Percentiles rank a stretch among this genome's conserved stretches.
Conservation (phyloP, 1,139 yeast genomes). For the Blastobotrys ciferrii region DNA sequence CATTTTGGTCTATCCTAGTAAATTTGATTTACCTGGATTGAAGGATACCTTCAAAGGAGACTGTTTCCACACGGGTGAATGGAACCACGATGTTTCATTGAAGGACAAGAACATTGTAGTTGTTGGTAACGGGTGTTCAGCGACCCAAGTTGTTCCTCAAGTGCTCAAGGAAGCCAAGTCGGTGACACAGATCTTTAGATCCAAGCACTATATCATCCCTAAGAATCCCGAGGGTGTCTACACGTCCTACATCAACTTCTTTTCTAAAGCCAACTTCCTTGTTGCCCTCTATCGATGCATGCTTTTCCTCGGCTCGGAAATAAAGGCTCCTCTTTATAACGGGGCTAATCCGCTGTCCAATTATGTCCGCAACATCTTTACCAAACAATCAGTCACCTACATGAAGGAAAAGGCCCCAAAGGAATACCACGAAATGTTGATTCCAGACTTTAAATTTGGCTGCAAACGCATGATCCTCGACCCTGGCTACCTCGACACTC, state of each 20-base stretch:
- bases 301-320: constrained; percentile 10
- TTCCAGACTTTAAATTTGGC: constrained; percentile 30
- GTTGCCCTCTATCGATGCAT: constrained; percentile 11
- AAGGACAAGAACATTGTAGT: constrained; percentile 30
- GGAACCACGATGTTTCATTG: constrained; percentile 27
- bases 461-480: constrained; percentile 33
- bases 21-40: constrained; percentile 29
- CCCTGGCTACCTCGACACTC: constrained; percentile 27
- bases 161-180: constrained; percentile 19
- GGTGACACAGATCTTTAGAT: constrained; percentile 24
- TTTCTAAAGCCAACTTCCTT: constrained; percentile 16
- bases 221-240: constrained; percentile 7
- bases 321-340: constrained; percentile 16
- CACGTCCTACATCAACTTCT: constrained; percentile 5
- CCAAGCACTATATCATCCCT: constrained; percentile 23
- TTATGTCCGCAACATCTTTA: constrained; percentile 6
- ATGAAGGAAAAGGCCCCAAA: constrained; percentile 22
- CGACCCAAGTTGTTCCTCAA: constrained; percentile 34
- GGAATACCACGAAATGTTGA: constrained; percentile 26
- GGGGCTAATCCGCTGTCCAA: constrained; percentile 10
- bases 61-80: constrained; percentile 28
- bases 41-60: constrained; percentile 31
- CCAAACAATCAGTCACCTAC: constrained; percentile 16
- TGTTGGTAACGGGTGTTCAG: constrained; percentile 34
- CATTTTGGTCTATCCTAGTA: constrained; percentile 25